Conservation (phyloP, 1,284 basidiomycete genomes). For the Somion occarium region DNA sequence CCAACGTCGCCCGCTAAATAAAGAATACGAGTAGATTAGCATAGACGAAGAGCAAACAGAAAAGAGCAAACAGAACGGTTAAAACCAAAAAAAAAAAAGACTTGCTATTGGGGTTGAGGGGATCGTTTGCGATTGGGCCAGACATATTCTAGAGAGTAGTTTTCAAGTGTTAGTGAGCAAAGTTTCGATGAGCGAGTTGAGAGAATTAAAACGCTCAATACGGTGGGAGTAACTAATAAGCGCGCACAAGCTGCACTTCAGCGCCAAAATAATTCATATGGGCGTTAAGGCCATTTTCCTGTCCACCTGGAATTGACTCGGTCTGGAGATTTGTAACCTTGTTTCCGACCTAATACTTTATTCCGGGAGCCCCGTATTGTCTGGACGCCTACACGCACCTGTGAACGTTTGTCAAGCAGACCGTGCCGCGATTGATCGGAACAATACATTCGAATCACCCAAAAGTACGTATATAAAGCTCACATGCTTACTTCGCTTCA, state of each 20-base stretch:
- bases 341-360: neutral
- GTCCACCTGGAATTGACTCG: neutral
- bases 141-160: too few species aligned
- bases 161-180: too few species aligned
- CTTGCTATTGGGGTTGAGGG: constrained; percentile 32
- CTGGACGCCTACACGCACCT: neutral
- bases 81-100: too few species aligned
- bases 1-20: constrained; percentile 11
- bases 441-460: neutral
- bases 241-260: too few species aligned
- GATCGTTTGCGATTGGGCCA: constrained; percentile 31
- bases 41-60: constrained; percentile 7
- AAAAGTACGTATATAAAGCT: constrained; percentile 3
- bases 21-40: constrained; percentile 10
- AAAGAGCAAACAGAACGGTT: constrained; percentile 17
- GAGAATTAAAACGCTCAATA: too few species aligned
- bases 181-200: neutral
- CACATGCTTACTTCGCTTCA: neutral
- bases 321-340: neutral
- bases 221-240: too few species aligned
- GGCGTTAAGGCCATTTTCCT: neutral
- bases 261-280: neutral
- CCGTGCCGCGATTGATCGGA: constrained; percentile 1
- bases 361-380: neutral
- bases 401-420: neutral